phyloP scores from a whole-genome alignment of 2,329 filamentous ascomycete genomes.

The Calycina herbarum region DNA sequence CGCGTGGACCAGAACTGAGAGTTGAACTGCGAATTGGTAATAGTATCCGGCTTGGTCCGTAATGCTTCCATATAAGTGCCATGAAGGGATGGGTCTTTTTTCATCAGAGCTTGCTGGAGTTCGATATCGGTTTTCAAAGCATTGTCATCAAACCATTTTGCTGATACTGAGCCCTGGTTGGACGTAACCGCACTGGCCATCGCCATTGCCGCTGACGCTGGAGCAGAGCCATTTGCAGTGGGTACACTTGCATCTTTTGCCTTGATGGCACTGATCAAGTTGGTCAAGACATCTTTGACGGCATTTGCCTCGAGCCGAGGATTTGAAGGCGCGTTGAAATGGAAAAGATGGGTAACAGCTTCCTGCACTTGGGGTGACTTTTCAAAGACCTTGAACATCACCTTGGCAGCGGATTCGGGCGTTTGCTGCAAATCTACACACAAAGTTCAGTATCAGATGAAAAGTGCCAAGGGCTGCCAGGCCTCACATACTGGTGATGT shows the following conservation, averaged over 20 bases:
- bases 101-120: conserved; percentile 85
- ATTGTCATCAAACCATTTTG: conserved; percentile 78
- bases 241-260: conserved; percentile 42
- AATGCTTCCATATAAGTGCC: conserved; percentile 86
- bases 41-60: conserved; percentile 78
- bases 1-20: conserved; percentile 93
- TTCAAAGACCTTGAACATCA: conserved; percentile 90
- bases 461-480: conserved; percentile 13
- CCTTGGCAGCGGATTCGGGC: conserved; percentile 81
- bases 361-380: conserved; percentile 60
- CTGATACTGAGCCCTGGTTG: conserved; percentile 46
- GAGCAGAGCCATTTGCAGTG: conserved; percentile 36
- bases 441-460: conserved; percentile 19
- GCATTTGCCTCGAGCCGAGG: conserved; percentile 82
- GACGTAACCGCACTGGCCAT: conserved; percentile 69
- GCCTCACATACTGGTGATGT: conserved; percentile 73
- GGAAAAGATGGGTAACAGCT: conserved; percentile 76
- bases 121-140: conserved; percentile 75
- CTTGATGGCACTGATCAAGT: conserved; percentile 62
- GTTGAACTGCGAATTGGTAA: conserved; percentile 80
- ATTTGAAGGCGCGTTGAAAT: conserved; percentile 76
- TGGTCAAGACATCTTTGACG: conserved; percentile 79
- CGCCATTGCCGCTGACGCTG: conserved; percentile 69
- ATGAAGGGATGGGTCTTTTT: conserved; percentile 71
- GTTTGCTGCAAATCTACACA: conserved; percentile 86